Evolutionary conservation across 2,329 filamentous ascomycete species (phyloP).

Genomic region (Nothomitra cinnamomea): DNA sequence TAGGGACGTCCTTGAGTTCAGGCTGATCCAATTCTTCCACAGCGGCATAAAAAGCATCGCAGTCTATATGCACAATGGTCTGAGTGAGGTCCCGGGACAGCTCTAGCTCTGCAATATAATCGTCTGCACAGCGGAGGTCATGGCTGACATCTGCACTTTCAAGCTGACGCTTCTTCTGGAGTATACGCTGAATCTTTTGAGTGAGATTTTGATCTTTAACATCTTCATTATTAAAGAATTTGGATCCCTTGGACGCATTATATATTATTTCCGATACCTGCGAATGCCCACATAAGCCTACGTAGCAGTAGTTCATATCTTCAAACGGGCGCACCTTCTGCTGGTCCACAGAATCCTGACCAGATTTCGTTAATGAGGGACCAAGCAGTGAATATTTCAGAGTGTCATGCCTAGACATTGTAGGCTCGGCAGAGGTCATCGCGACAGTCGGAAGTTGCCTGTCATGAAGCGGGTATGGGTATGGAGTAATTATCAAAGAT

Average conservation of each 20-base stretch:
- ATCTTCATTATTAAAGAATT: conserved; percentile 89
- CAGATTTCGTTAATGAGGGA: conserved; percentile 82
- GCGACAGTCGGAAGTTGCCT: too few relatives aligned
- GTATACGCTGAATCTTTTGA: conserved; percentile 65
- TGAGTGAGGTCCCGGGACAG: conserved; percentile 65
- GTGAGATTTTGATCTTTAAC: conserved; percentile 66
- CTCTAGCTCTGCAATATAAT: conserved; percentile 67
- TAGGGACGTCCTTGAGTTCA: conserved; percentile 70
- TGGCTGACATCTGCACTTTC: conserved; percentile 57
- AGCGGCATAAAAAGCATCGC: conserved; percentile 93
- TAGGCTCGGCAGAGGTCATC: too few relatives aligned
- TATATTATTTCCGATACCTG: conserved; percentile 92
- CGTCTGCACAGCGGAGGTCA: conserved; percentile 62
- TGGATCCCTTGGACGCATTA: conserved; percentile 88
- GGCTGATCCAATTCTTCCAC: conserved; percentile 64
- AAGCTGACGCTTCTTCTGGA: conserved; percentile 56
- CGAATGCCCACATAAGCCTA: neutral
- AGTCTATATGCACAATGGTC: conserved; percentile 79
- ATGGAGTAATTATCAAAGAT: too few relatives aligned
- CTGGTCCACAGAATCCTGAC: conserved; percentile 87
- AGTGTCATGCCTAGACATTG: too few relatives aligned
- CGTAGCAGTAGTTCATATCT: neutral
- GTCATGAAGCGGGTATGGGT: too few relatives aligned
- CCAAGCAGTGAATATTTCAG: conserved; percentile 67
- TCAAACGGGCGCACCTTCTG: conserved; percentile 39